A percentile compares a stretch with the other conserved stretches of the same genome.
Conservation (phyloP, 441 rosid genomes). For the Croton setiger region DNA sequence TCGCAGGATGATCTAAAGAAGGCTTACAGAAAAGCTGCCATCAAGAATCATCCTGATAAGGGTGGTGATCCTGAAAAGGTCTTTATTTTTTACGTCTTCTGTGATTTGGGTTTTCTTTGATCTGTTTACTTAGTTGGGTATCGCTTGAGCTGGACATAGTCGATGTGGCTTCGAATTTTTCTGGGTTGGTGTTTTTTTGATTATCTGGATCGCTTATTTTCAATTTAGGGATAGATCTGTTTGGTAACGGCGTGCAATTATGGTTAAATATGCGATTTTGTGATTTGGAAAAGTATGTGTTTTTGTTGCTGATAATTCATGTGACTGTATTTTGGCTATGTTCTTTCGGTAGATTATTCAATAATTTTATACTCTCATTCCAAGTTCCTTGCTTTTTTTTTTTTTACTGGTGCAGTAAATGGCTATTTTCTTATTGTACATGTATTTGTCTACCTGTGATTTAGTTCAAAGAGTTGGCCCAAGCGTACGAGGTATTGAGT, state of each 20-base stretch:
- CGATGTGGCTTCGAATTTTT: neutral
- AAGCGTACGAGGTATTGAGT: conserved; percentile 88
- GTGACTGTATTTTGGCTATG: neutral
- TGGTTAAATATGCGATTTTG: neutral
- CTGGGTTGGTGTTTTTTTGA: neutral
- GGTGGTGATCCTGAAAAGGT: conserved; percentile 95
- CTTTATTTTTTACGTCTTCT: neutral
- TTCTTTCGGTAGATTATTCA: neutral
- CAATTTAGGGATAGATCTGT: conserved; percentile 4
- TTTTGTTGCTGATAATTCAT: neutral
- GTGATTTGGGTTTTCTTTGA: neutral
- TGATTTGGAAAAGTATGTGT: neutral
- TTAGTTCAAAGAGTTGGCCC: conserved; percentile 94
- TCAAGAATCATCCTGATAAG: conserved; percentile 90
- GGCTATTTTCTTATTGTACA: neutral
- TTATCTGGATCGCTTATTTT: neutral
- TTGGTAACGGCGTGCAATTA: neutral
- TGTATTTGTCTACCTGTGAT: neutral
- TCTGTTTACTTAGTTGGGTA: neutral
- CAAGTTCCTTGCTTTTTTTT: neutral
- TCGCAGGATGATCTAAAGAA: conserved; percentile 82
- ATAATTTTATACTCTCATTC: neutral
- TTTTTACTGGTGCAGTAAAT: neutral
- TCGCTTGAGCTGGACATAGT: neutral
- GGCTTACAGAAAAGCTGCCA: conserved; percentile 85